Base-by-base conservation (phyloP, 768 basidiomycete genomes). In the Suillus alpinus region DNA sequence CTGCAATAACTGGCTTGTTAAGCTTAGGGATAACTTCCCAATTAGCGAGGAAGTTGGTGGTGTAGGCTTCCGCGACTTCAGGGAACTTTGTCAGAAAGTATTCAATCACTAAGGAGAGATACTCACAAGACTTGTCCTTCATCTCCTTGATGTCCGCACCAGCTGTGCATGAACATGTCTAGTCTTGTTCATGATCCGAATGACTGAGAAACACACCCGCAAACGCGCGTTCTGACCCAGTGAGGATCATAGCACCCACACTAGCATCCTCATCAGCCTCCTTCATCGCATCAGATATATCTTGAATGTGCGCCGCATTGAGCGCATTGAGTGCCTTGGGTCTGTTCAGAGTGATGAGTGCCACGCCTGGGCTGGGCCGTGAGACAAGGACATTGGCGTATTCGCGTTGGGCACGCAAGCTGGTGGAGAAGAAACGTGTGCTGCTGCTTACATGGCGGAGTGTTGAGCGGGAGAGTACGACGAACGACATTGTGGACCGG, bases 121-220 rank as follows among this genome's bases (percentile, higher is more conserved):
- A 75, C 85, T 70, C 68, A 94, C 94, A 97, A 61, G 87, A 78
- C 76, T 95, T 95, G 77, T 95, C 92, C 75, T 94, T 95, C 96
- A 98, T 98, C 77, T 98, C 95, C 78, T 97, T 98, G 77, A 99
- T 98, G 75, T 99, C 96, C 23, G 96, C 96, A 3, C 96, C 95
- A 67, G 95, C 95, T 94, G 59, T 34, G 31, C 18, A 65, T 18
- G 47, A 47, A 39, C 39, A 26, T 14, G 37, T 59, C 31, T 31
- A 62, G 46, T 44, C 58, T 44, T 32, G 52, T 40, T 23, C 26
- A 52, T 32, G 4, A 12, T 23, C 37, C 18, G 18, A 39, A 4
- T 44, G 44, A 49, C 20, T 39, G 39, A 10, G 26, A 13, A 46
- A 65, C 88, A 62, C 67, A 89, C 94, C 94, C 61, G 96, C 96